Percentiles rank a stretch among this genome's conserved stretches.
These are phyloP conservation scores for Ogataea angusta DNA, from an alignment of 805 yeast species.

Conservation along the genomic window DNA sequence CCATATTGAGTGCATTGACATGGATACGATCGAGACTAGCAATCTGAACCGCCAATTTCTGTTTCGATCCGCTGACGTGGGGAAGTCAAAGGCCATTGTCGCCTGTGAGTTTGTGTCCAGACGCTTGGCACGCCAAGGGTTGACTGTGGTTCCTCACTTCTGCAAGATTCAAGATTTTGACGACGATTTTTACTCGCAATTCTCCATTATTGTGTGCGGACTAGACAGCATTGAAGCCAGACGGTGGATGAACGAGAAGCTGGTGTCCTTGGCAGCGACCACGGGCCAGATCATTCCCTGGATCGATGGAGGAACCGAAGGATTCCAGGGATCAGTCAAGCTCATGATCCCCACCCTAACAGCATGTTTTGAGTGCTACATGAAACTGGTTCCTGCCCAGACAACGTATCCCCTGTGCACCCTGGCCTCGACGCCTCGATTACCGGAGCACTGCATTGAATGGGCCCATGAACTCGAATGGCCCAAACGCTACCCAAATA, in stretches of 20 bases:
- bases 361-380: slow-evolving; percentile 91
- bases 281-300: slow-evolving; percentile 55
- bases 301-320: slow-evolving; percentile 96
- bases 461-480: slow-evolving; percentile 80
- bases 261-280: slow-evolving; percentile 60
- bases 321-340: slow-evolving; percentile 87
- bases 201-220: slow-evolving; percentile 78
- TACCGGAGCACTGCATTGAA: slow-evolving; percentile 92
- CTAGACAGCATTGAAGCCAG: slow-evolving; percentile 88
- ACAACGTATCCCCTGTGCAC: slow-evolving; percentile 87
- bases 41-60: slow-evolving; percentile 75
- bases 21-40: slow-evolving; percentile 79
- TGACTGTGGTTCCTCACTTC: slow-evolving; percentile 51
- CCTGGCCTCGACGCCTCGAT: slow-evolving; percentile 88
- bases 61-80: slow-evolving; percentile 59
- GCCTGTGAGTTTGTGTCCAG: slow-evolving; percentile 56
- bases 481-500: slow-evolving; percentile 49
- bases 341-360: slow-evolving; percentile 81
- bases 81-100: slow-evolving; percentile 60
- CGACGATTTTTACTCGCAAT: slow-evolving; percentile 59
- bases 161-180: slow-evolving; percentile 65
- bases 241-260: slow-evolving; percentile 76
- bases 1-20: slow-evolving; percentile 66
- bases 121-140: slow-evolving; percentile 34
- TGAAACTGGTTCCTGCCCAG: slow-evolving; percentile 64